A percentile compares a stretch with the other conserved stretches of the same genome.
Evolutionary conservation across 2,329 filamentous ascomycete genomes (phyloP).

Genomic region (Beauveria brongniartii): DNA sequence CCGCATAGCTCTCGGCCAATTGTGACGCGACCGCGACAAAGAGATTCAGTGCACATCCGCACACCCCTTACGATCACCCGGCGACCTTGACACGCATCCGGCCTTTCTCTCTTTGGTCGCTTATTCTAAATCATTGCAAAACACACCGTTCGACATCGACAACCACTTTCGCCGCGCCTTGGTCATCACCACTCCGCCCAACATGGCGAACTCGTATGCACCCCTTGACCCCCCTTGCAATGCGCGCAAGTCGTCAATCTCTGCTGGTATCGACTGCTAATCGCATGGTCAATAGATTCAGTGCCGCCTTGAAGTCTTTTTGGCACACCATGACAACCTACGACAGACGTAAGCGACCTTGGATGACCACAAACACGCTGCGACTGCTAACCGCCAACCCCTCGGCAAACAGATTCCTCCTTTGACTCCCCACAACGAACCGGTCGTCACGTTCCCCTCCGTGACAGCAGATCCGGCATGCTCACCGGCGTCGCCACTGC

Average conservation of each 20-base stretch:
- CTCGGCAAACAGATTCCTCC: constrained; percentile 61
- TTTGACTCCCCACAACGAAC: constrained; percentile 90
- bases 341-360: constrained; percentile 50
- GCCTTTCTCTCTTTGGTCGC: neutral
- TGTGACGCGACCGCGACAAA: constrained; percentile 13
- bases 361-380: neutral
- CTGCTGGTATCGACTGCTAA: neutral
- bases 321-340: constrained; percentile 85
- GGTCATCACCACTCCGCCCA: neutral
- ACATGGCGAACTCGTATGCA: constrained; percentile 11
- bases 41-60: neutral
- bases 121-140: neutral
- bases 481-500: constrained; percentile 86
- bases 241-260: neutral
- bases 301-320: constrained; percentile 74
- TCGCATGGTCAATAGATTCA: constrained; percentile 40
- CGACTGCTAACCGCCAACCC: constrained; percentile 13
- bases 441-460: constrained; percentile 81
- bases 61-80: neutral
- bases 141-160: neutral
- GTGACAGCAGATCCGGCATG: constrained; percentile 70
- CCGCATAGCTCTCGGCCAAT: neutral
- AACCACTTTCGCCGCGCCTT: neutral
- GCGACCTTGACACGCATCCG: neutral
- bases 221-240: neutral